Evolutionary conservation across 257 asterid species (phyloP), one percentile per base, ranked within the genome.

Genomic region (Lycium ferocissimum): DNA sequence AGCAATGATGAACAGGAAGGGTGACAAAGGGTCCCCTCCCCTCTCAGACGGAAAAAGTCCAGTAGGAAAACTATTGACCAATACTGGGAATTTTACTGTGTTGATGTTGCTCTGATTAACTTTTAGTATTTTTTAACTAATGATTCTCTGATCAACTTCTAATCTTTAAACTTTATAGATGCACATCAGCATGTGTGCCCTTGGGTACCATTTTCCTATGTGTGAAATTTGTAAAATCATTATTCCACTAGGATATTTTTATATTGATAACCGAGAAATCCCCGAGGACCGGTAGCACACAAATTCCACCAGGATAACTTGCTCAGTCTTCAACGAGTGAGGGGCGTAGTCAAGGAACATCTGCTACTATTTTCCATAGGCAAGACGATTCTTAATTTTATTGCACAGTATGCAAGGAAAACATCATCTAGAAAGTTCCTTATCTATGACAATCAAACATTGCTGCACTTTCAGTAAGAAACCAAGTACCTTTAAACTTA

Each of bases 341-440:
- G 45, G 63, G 45, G 47, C 33, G 33, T 53, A 3, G 62, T 3
- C 43, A 78, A 54, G 65, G 63, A 78, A 33, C 65, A 78, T 51
- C 65, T 26, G 82, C 65, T 53, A 33, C 49, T 26, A 51, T 33
- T 26, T 53, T 5, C 33, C 65, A 33, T 26, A 78, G 47, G 22
- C 49, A 51, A 13, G 40, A 47, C 15, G 53, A 78, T 33, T 13
- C 43, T 69, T 13, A 53, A 78, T 78, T 76, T 78, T 78, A 78
- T 78, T 8, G 8, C 65, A 78, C 14, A 2, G 49, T 53, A 37
- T 78, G 82, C 49, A 78, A 78, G 65, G 82, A 78, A 78, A 45
- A 53, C 17, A 78, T 78, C 62, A 13, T 33, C 26, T 53, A 53
- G 82, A 54, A 53, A 33, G 65, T 78, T 78, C 8, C 82, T 22